These are phyloP conservation scores for Phycomyces blakesleeanus DNA, from an alignment of 192 early-diverging fungal genomes.

Conservation along the genomic window DNA sequence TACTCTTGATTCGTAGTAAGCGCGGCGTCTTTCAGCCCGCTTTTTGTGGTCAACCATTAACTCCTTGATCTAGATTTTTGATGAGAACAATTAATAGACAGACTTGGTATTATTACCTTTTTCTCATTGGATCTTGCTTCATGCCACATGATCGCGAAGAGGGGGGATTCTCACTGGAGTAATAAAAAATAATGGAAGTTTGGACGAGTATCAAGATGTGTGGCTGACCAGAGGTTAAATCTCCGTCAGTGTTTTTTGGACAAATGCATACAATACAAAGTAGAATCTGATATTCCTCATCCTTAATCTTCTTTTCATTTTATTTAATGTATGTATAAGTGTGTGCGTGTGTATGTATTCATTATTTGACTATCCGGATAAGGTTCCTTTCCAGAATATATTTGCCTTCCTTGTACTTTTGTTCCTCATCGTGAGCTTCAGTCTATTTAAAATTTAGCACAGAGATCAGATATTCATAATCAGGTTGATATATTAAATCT, in stretches of 20 bases:
- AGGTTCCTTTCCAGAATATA: constrained; percentile 66
- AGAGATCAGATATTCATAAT: constrained; percentile 17
- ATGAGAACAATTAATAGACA: not conserved
- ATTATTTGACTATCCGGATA: constrained; percentile 39
- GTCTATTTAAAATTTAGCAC: constrained; percentile 31
- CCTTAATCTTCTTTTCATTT: too few species aligned
- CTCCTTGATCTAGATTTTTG: constrained; percentile 35
- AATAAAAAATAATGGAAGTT: constrained; percentile 2
- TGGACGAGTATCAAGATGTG: not conserved
- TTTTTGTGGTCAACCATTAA: constrained; percentile 50
- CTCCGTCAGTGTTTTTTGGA: not conserved
- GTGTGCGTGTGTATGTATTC: too few species aligned
- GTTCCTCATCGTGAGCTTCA: constrained; percentile 56
- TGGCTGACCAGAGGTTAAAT: not conserved
- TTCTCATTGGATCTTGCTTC: constrained; percentile 34
- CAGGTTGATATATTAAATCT: not conserved
- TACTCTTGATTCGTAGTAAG: constrained; percentile 48
- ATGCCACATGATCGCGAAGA: constrained; percentile 26
- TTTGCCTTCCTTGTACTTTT: constrained; percentile 77
- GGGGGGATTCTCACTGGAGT: not conserved
- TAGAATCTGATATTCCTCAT: too few species aligned
- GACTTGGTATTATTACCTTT: constrained; percentile 7
- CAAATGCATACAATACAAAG: not conserved
- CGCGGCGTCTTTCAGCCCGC: constrained; percentile 43
- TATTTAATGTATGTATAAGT: too few species aligned